Conservation (phyloP, 805 yeast species). For the Jamesozyma hellenica region DNA sequence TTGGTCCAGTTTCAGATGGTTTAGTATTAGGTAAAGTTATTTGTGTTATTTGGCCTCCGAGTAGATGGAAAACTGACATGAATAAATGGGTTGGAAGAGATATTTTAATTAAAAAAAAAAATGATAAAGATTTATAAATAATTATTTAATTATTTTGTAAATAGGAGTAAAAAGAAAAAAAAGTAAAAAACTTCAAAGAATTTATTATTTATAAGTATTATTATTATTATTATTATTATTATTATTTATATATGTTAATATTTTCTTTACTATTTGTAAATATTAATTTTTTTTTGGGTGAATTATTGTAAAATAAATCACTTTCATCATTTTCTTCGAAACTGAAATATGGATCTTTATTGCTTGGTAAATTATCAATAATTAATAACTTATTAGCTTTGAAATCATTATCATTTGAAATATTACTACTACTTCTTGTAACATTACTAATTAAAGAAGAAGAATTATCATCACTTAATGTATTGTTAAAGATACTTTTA, state of each 20-base stretch:
- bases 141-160: too few species aligned
- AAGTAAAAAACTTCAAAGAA: neutral
- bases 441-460: constrained; percentile 4
- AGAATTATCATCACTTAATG: constrained; percentile 5
- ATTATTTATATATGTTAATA: neutral
- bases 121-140: neutral
- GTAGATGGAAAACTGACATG: constrained; percentile 37
- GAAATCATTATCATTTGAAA: neutral
- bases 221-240: too few species aligned
- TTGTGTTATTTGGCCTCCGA: constrained; percentile 59
- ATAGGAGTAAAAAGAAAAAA: neutral
- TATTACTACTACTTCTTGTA: neutral
- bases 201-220: too few species aligned
- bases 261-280: neutral
- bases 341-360: constrained; percentile 12
- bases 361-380: constrained; percentile 10
- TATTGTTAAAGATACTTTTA: neutral
- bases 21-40: constrained; percentile 70
- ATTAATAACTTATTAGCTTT: constrained; percentile 13
- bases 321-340: constrained; percentile 12
- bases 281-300: constrained; percentile 1
- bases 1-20: constrained; percentile 82
- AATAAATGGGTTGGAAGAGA: constrained; percentile 18
- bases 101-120: constrained; percentile 5
- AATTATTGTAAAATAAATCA: neutral